Evolutionary conservation across 768 basidiomycete genomes (phyloP).

Genomic region (Leccinum arenicola): DNA sequence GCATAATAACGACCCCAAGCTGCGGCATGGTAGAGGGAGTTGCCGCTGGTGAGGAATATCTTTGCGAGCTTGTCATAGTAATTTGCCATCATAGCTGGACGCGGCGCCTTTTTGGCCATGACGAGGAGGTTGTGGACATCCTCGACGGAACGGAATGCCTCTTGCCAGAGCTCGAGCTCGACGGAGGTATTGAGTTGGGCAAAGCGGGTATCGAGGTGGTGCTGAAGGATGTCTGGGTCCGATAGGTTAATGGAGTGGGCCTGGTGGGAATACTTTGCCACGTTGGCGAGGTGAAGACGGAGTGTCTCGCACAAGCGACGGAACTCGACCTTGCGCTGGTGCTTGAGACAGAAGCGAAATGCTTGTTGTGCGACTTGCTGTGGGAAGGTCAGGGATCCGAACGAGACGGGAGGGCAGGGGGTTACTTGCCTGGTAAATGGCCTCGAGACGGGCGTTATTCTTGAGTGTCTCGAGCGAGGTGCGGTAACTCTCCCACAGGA

Average conservation of each 20-base stretch:
- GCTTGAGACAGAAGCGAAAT: conserved; percentile 93
- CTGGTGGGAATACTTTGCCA: conserved; percentile 94
- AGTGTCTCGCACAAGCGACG: conserved; percentile 95
- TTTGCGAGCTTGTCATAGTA: too few relatives aligned
- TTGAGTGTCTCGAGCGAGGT: conserved; percentile 65
- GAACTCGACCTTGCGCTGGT: conserved; percentile 92
- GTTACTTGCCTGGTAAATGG: conserved; percentile 52
- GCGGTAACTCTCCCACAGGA: not conserved
- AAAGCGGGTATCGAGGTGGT: too few relatives aligned
- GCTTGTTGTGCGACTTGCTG: conserved; percentile 96
- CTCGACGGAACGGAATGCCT: too few relatives aligned
- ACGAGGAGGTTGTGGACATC: too few relatives aligned
- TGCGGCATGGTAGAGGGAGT: too few relatives aligned
- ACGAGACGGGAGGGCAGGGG: conserved; percentile 64
- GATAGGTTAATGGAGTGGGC: conserved; percentile 93
- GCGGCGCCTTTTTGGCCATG: too few relatives aligned
- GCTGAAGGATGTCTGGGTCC: conserved; percentile 66
- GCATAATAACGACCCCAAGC: too few relatives aligned
- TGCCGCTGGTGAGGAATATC: too few relatives aligned
- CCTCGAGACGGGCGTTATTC: conserved; percentile 40
- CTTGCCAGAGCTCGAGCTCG: too few relatives aligned
- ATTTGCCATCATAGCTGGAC: too few relatives aligned
- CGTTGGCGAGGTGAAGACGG: conserved; percentile 89
- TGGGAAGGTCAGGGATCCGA: conserved; percentile 55
- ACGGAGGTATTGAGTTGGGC: too few relatives aligned